These are phyloP conservation scores for Sclerotinia spermophila DNA, from an alignment of 2,329 filamentous ascomycete genomes.

Conservation along the genomic window DNA sequence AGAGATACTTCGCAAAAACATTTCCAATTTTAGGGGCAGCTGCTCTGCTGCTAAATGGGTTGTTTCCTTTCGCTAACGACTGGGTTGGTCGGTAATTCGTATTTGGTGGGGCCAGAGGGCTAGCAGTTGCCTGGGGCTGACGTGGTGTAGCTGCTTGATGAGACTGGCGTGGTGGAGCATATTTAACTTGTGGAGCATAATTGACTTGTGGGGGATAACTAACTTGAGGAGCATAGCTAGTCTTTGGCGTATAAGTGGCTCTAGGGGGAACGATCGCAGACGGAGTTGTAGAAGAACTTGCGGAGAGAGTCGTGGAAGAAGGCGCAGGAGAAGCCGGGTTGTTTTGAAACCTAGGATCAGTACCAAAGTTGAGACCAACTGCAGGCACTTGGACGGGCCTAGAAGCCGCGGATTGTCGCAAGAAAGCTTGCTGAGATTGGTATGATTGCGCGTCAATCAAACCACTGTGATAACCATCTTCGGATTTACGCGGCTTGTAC, in stretches of 20 bases:
- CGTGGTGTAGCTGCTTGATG: conserved; percentile 7
- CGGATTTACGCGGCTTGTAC: conserved; percentile 46
- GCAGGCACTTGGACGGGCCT: conserved; percentile 23
- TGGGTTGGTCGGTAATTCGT: conserved; percentile 24
- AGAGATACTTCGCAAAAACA: conserved; percentile 41
- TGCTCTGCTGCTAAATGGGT: conserved; percentile 29
- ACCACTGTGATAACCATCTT: conserved; percentile 28
- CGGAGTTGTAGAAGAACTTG: not conserved
- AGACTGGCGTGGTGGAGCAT: conserved; percentile 15
- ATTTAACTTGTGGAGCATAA: conserved; percentile 12
- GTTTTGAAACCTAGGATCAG: conserved; percentile 32
- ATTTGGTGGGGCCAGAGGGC: conserved; percentile 22
- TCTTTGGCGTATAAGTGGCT: not conserved
- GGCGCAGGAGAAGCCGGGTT: conserved; percentile 2
- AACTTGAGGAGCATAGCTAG: not conserved
- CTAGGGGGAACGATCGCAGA: not conserved
- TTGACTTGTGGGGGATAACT: not conserved
- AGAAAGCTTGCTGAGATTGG: conserved; percentile 36
- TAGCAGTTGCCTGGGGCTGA: conserved; percentile 1
- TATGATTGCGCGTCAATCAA: conserved; percentile 35
- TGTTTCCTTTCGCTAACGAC: conserved; percentile 25
- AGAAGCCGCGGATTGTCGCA: conserved; percentile 29
- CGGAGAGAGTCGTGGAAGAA: not conserved
- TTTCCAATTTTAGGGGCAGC: conserved; percentile 18
- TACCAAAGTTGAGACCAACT: conserved; percentile 32